Evolutionary conservation across 176 grass and related monocot species (phyloP).

Genomic region (Coix lacrymajobi): DNA sequence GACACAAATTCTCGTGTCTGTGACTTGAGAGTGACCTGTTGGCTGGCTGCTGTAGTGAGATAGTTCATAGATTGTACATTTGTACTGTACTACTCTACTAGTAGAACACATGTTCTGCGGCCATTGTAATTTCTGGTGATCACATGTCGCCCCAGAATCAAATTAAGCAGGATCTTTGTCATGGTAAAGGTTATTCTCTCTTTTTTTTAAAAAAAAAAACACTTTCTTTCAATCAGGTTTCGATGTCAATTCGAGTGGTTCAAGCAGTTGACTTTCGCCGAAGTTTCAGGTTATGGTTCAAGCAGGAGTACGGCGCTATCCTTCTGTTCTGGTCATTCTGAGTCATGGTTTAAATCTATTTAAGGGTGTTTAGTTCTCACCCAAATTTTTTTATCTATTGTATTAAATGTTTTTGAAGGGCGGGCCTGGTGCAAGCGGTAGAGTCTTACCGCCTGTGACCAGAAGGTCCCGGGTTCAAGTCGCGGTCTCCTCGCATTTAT

Average conservation of each 20-base stretch:
- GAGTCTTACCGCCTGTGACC: too few relatives aligned
- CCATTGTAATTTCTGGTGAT: not conserved
- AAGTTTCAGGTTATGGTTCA: not conserved
- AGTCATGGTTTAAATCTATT: not conserved
- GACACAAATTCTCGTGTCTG: slow-evolving; percentile 15
- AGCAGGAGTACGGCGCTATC: too few relatives aligned
- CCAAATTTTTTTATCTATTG: too few relatives aligned
- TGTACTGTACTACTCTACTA: too few relatives aligned
- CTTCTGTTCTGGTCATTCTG: not conserved
- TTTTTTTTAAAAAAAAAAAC: not conserved
- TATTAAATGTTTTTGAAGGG: too few relatives aligned
- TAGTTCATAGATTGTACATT: not conserved
- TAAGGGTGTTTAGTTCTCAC: too few relatives aligned
- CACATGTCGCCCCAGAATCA: slow-evolving; percentile 5
- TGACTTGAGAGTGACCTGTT: slow-evolving; percentile 17
- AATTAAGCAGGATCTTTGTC: not conserved
- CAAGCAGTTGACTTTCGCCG: not conserved
- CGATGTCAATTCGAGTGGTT: not conserved
- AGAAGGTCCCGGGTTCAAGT: too few relatives aligned
- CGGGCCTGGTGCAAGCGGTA: too few relatives aligned
- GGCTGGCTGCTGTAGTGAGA: too few relatives aligned
- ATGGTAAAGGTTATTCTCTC: not conserved
- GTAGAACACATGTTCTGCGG: slow-evolving; percentile 12
- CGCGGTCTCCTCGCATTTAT: too few relatives aligned
- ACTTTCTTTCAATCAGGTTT: not conserved